A percentile compares a stretch with the other conserved stretches of the same genome.
These are phyloP conservation scores for Graphiopsis chlorocephala DNA, from an alignment of 2,329 filamentous ascomycete species.

Conservation along the genomic window DNA sequence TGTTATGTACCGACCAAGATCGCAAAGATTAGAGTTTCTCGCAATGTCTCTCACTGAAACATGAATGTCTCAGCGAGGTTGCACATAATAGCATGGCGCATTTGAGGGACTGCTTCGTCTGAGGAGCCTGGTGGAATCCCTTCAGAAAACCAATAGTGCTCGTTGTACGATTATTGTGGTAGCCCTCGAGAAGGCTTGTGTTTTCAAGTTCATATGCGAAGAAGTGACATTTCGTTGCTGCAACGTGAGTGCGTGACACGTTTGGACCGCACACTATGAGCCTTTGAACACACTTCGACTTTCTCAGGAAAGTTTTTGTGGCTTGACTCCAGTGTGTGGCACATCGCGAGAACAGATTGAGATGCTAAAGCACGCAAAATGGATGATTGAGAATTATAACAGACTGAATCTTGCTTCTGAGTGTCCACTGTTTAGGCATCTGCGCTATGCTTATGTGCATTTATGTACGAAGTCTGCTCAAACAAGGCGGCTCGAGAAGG, in stretches of 20 bases:
- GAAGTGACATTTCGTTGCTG: not conserved
- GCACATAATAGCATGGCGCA: not conserved
- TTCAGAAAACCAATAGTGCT: not conserved
- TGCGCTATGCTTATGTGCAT: not conserved
- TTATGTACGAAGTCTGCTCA: not conserved
- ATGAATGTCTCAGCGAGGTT: not conserved
- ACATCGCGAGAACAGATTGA: not conserved
- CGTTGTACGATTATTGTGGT: not conserved
- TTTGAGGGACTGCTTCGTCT: not conserved
- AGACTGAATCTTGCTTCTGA: not conserved
- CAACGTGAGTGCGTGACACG: not conserved
- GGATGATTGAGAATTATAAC: not conserved
- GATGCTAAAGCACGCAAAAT: not conserved
- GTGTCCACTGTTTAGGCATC: not conserved
- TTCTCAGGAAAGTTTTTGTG: not conserved
- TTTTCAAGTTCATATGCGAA: not conserved
- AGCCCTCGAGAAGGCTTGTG: not conserved
- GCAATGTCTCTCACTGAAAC: not conserved
- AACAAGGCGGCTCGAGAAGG: not conserved
- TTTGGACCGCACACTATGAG: not conserved
- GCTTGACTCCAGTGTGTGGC: not conserved
- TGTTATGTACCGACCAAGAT: not conserved
- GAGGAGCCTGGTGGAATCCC: not conserved
- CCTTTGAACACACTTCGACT: not conserved
- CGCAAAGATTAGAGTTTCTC: not conserved